A percentile compares a stretch with the other conserved stretches of the same genome.
These are phyloP conservation scores for Spergularia marina DNA, from an alignment of 148 eudicot genomes.

Conservation along the genomic window DNA sequence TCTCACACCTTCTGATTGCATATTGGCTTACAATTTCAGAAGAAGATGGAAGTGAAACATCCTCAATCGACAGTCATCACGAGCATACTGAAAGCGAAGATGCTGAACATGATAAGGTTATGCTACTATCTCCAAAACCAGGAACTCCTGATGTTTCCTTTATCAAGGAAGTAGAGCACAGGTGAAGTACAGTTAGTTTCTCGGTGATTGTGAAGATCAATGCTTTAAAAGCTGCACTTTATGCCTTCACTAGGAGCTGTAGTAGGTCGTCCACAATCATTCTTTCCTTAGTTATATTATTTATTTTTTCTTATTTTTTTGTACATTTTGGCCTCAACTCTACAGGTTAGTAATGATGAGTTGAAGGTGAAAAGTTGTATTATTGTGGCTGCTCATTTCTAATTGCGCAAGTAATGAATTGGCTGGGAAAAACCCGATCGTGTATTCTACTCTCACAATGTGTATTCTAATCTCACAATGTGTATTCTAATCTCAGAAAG, in stretches of 20 bases:
- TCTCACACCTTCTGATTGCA: neutral
- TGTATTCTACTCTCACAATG: too few relatives aligned
- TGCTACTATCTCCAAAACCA: conserved; percentile 34
- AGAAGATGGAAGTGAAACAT: conserved; percentile 53
- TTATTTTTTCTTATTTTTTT: neutral
- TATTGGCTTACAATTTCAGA: neutral
- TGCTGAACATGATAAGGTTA: conserved; percentile 47
- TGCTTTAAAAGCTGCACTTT: neutral
- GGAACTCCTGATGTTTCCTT: conserved; percentile 50
- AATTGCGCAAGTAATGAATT: too few relatives aligned
- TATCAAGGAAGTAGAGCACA: conserved; percentile 48
- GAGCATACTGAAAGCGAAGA: conserved; percentile 50
- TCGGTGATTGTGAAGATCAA: conserved; percentile 7
- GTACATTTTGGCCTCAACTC: neutral
- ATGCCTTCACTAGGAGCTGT: neutral
- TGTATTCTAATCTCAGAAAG: too few relatives aligned
- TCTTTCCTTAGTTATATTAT: neutral
- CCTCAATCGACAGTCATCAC: conserved; percentile 36
- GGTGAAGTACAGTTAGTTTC: conserved; percentile 21
- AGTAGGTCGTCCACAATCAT: neutral
- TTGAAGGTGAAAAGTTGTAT: neutral
- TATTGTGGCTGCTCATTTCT: neutral
- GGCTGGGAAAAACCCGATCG: too few relatives aligned
- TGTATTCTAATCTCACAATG: too few relatives aligned
- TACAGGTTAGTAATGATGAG: neutral